Conservation (phyloP, 129 eudicot species). For the Arctium lappa region DNA sequence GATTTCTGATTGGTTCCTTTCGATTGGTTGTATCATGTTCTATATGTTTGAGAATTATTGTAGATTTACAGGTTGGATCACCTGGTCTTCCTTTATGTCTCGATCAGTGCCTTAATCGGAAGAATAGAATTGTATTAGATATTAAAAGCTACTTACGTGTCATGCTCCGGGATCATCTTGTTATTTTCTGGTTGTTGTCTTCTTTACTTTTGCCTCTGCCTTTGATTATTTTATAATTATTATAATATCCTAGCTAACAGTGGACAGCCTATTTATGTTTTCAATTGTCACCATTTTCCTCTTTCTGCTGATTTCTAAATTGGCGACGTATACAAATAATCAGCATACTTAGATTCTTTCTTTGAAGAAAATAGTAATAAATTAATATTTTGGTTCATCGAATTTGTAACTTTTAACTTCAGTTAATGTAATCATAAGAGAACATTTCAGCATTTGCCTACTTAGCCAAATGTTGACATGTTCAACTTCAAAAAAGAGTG, state of each 20-base stretch:
- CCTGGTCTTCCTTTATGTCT: neutral
- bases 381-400: neutral
- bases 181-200: constrained; percentile 11
- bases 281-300: neutral
- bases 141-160: neutral
- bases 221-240: neutral
- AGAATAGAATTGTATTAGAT: neutral
- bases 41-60: neutral
- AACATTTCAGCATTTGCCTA: neutral
- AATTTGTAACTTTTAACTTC: neutral
- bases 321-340: neutral
- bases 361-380: too few species aligned
- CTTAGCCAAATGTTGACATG: neutral
- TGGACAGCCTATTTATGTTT: neutral
- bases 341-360: neutral
- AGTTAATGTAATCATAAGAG: neutral
- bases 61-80: neutral
- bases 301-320: neutral
- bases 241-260: neutral
- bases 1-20: neutral
- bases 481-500: neutral
- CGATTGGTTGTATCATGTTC: neutral
- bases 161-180: neutral
- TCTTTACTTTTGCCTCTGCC: constrained; percentile 3
- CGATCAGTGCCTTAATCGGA: neutral